Evolutionary conservation across 768 basidiomycete species (phyloP), one percentile per base, ranked within the genome.

Genomic region (Dioszegia aurantiaca): DNA sequence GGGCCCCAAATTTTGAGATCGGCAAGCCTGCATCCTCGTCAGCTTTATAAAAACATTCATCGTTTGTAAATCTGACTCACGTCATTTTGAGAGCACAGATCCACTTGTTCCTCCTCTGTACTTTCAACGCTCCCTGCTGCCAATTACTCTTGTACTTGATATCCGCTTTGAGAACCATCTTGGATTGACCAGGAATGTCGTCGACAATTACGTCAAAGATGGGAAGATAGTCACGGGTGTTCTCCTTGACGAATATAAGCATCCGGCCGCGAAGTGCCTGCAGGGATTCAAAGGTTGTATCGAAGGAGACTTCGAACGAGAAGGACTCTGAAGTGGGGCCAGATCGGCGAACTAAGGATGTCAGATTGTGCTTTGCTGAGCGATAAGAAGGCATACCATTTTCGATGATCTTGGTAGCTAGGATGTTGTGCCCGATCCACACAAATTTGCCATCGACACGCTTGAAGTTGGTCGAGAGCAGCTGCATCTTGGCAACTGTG

Each of bases 131-230:
- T 19, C 84, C 85, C 65, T 87, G 86, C 72, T 92, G 90, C 78
- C 84, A 85, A 71, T 91, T 92, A 64, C 85, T 85, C 80, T 89
- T 90, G 80, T 89, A 92, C 77, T 86, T 89, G 79, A 93, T 92
- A 70, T 87, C 85, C 40, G 86, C 87, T 57, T 82, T 82, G 21
- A 90, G 80, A 0, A 82, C 82, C 82, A 92, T 83, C 75, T 86
- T 89, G 58, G 81, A 81, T 72, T 93, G 90, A 5, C 82, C 87
- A 21, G 88, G 86, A 67, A 90, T 86, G 60, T 74, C 72, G 72
- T 90, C 89, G 84, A 73, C 58, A 46, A 61, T 63, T 33, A 75
- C 67, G 73, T 92, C 90, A 70, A 92, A 90, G 3, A 79, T 76
- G 0, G 87, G 84, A 33, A 84, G 80, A 77, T 83, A 93, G 71